Evolutionary conservation across 805 yeast species (phyloP).

Genomic region (Candida andamanensis): DNA sequence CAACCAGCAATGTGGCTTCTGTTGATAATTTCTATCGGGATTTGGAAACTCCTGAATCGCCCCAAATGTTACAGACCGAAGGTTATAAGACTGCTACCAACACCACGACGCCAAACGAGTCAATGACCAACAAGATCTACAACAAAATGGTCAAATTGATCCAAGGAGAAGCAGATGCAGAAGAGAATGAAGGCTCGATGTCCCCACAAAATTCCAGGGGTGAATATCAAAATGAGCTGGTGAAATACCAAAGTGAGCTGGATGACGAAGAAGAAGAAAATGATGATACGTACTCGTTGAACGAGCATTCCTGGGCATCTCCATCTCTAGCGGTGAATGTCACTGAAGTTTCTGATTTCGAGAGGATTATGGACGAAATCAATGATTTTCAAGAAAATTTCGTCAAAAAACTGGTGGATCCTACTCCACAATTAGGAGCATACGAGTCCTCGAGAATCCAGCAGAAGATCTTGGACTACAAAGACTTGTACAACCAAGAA

Average conservation of each 20-base stretch:
- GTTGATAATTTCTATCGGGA: slow-evolving; percentile 7
- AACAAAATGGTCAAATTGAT: slow-evolving; percentile 12
- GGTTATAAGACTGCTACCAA: not conserved
- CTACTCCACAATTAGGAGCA: slow-evolving; percentile 3
- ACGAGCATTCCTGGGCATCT: slow-evolving; percentile 3
- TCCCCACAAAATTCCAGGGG: slow-evolving; percentile 9
- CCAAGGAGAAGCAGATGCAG: not conserved
- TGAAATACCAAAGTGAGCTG: slow-evolving; percentile 21
- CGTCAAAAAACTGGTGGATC: slow-evolving; percentile 17
- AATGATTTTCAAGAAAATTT: slow-evolving; percentile 27
- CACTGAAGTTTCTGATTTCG: slow-evolving; percentile 2
- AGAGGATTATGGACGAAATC: slow-evolving; percentile 21
- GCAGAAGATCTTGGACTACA: slow-evolving; percentile 30
- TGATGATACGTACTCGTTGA: slow-evolving; percentile 1
- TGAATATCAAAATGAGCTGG: slow-evolving; percentile 12
- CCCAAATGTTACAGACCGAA: not conserved
- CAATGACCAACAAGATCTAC: slow-evolving; percentile 12
- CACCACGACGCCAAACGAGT: slow-evolving; percentile 1
- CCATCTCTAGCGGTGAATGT: not conserved
- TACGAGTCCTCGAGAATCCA: slow-evolving; percentile 23
- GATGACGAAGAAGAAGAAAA: slow-evolving; percentile 14
- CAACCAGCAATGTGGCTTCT: slow-evolving; percentile 8
- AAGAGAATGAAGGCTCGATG: not conserved
- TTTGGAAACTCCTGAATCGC: not conserved
- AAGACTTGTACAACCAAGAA: slow-evolving; percentile 18